Base-by-base conservation (phyloP, 805 yeast genomes). In the Torulaspora gathmanii region DNA sequence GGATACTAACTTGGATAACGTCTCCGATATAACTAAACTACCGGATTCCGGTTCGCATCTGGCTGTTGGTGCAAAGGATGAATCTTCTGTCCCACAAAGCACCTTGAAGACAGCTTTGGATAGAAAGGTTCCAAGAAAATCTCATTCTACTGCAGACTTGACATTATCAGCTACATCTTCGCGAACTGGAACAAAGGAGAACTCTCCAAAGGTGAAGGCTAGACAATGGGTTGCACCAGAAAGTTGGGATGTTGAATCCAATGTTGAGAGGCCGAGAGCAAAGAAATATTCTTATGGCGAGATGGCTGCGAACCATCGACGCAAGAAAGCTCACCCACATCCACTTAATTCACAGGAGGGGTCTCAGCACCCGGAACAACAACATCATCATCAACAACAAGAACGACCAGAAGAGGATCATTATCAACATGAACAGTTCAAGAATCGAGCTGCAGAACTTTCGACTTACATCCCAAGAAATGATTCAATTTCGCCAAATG, bases 211-310 rank as follows among this genome's bases (percentile, higher is more conserved):
- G 11, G 25, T 33, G n/a, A 44, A 44, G 33, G 26, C 29, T 6
- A 45, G 25, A 19, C 58, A 55, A 40, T 79, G 83, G 83, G 65
- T 63, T 20, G 77, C 83, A 4, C 83, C 83, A 2, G 82, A 78
- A 44, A 72, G 78, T 49, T 79, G 83, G 83, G 80, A 78, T 53
- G 82, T 78, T 8, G 77, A 74, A 49, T 49, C 52, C 20, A 50
- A 41, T 34, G 35, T 40, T 4, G 56, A 58, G 48, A 39, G 35
- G 38, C 53, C 60, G 26, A 44, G 54, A 16, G 33, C 54, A 33
- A 51, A 49, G 28, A 44, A 47, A 47, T 22, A 37, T 25, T 20
- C 25, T 25, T 44, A 40, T 28, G 45, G 47, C 3, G 40, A 39
- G 3, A 23, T 29, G 12, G 16, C 22, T 6, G 25, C 37, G 9